Evolutionary conservation across 2,329 filamentous ascomycete species (phyloP), one percentile per base, ranked within the genome.

Genomic region (Hansfordia pulvinata): DNA sequence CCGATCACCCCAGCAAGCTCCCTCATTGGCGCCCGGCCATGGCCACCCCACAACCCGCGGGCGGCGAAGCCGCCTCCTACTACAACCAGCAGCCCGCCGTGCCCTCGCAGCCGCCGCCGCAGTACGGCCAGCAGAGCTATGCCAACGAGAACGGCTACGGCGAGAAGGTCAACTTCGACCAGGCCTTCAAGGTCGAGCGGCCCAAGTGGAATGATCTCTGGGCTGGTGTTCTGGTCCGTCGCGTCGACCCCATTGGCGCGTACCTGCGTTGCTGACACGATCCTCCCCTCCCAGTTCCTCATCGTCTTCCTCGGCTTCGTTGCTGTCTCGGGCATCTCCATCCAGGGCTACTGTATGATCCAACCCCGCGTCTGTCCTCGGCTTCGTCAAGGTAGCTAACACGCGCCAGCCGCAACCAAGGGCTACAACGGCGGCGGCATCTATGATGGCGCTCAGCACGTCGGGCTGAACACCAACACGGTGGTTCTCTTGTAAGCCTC

Each of bases 161-260:
- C 17, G 60, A 65, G 34, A 69, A 69, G 44, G 56, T 58, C 18
- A 56, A 56, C 17, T 94, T 92, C 46, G 73, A 88, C 12, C 69
- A 94, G 44, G 70, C 75, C 2, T 94, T 96, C 62, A 77, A 77
- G 52, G 53, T 94, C 27, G 69, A 82, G 27, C 75, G 61, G 36
- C 84, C 84, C n/a, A 92, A 88, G 50, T 93, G 68, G 56, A 83
- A 94, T 43, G 88, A 96, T 48, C 47, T 81, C 15, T 94, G 86
- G 88, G 86, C 86, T 4, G 85, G 79, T 4, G 56, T 92, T 20
- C 57, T 94, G 44, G 76, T 80, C 50, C 10, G 62, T 50, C 10
- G 25, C 20, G 19, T n/a, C 19, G 23, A 2, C 13, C 8, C 10
- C 10, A 9, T 10, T 24, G 4, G 23, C 10, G 10, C 9, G 6